phyloP scores from a whole-genome alignment of 208 protist genomes.

The Crithidia fasciculata region DNA sequence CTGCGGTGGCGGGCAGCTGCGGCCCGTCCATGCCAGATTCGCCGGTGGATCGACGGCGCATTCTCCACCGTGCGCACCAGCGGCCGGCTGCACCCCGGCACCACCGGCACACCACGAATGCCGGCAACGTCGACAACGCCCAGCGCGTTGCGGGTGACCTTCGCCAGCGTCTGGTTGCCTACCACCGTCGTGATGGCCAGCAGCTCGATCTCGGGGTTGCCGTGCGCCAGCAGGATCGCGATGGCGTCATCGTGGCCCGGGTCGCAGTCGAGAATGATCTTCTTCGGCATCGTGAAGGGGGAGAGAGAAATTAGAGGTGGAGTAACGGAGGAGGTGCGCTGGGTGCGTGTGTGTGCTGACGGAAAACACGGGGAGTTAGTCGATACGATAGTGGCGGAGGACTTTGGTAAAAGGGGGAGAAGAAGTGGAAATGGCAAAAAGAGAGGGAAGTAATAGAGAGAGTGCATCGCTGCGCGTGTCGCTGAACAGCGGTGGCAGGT shows the following conservation, averaged over 20 bases:
- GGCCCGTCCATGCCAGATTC: conserved; percentile 58
- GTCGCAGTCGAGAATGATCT: conserved; percentile 87
- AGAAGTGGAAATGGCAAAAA: no score
- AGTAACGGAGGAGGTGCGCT: no score
- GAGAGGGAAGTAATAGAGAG: no score
- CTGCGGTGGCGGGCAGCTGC: conserved; percentile 32
- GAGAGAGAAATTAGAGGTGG: no score
- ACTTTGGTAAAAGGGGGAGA: no score
- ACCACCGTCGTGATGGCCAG: conserved; percentile 81
- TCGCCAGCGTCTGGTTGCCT: conserved; percentile 87
- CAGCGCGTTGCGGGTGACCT: conserved; percentile 72
- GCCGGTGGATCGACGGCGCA: conserved; percentile 72
- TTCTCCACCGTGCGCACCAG: conserved; percentile 42
- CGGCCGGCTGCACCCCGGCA: conserved; percentile 47
- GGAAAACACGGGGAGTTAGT: no score
- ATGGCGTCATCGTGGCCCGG: conserved; percentile 86
- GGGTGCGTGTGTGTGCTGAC: no score
- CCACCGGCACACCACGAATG: conserved; percentile 47
- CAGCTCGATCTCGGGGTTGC: conserved; percentile 69
- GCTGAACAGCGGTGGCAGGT: no score
- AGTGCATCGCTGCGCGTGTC: no score
- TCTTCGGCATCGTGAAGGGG: conserved; percentile 40
- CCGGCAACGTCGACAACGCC: conserved; percentile 44
- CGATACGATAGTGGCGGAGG: no score
- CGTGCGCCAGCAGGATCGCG: conserved; percentile 75